Percentiles rank a stretch among this genome's conserved stretches.
Conservation (phyloP, 1,139 yeast species). For the Debaryomyces robertsiae region DNA sequence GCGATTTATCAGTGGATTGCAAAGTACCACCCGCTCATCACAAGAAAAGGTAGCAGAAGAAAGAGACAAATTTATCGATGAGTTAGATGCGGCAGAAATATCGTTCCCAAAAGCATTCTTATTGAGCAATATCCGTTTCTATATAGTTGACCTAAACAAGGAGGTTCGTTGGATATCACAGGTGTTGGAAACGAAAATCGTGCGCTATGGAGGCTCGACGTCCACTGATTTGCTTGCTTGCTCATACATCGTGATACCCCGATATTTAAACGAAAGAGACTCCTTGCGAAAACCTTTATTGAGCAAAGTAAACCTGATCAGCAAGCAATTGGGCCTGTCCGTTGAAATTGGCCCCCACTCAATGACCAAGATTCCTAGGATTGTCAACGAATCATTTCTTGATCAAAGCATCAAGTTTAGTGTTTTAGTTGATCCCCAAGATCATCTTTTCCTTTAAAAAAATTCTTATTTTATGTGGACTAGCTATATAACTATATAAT, state of each 20-base stretch:
- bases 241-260: conserved; percentile 29
- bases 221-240: conserved; percentile 19
- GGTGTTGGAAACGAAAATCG: conserved; percentile 25
- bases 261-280: conserved; percentile 10
- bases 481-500: too few relatives aligned
- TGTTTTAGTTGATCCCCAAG: conserved; percentile 50
- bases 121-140: conserved; percentile 27
- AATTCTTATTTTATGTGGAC: background rate
- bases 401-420: conserved; percentile 40
- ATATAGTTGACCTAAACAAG: conserved; percentile 20
- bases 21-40: conserved; percentile 9
- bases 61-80: conserved; percentile 12
- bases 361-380: conserved; percentile 40
- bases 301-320: conserved; percentile 18
- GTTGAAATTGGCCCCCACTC: conserved; percentile 21
- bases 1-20: conserved; percentile 8
- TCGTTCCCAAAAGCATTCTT: conserved; percentile 23
- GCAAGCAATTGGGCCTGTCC: conserved; percentile 23
- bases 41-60: conserved; percentile 14
- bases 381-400: conserved; percentile 50
- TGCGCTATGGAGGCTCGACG: conserved; percentile 36
- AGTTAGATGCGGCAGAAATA: conserved; percentile 15
- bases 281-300: conserved; percentile 11
- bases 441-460: conserved; percentile 22
- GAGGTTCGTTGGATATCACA: conserved; percentile 10